These are phyloP conservation scores for Aspergillus sp. DNA, from an alignment of 2,329 filamentous ascomycete genomes.

Conservation along the genomic window DNA sequence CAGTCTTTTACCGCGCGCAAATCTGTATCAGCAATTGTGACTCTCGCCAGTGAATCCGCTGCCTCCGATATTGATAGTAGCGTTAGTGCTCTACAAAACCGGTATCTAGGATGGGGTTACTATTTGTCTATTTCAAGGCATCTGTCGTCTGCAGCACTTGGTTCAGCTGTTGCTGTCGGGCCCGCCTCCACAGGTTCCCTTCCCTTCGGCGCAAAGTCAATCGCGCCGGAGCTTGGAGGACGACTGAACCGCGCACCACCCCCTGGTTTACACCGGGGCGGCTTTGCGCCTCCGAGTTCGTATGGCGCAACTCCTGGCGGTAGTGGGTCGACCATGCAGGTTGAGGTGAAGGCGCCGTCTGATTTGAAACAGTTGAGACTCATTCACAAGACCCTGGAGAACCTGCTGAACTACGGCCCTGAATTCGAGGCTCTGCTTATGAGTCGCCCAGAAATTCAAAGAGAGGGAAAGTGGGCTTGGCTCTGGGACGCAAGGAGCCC, in stretches of 20 bases:
- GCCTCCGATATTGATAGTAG: constrained; percentile 79
- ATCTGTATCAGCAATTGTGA: constrained; percentile 75
- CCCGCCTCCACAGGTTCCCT: constrained; percentile 56
- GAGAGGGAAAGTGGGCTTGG: constrained; percentile 90
- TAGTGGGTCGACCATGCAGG: constrained; percentile 57
- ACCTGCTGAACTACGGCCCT: constrained; percentile 73
- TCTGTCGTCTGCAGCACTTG: constrained; percentile 73
- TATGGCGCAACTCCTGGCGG: constrained; percentile 55
- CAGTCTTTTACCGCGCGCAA: constrained; percentile 60
- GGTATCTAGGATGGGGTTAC: constrained; percentile 81
- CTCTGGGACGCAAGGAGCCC: constrained; percentile 80
- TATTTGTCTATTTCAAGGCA: constrained; percentile 78
- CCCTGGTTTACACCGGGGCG: constrained; percentile 54
- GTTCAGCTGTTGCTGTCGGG: constrained; percentile 50
- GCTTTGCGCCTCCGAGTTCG: constrained; percentile 75
- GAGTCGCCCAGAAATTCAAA: constrained; percentile 78
- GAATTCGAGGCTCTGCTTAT: constrained; percentile 92
- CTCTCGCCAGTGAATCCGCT: constrained; percentile 74
- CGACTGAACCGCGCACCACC: constrained; percentile 51
- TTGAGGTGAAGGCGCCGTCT: constrained; percentile 71
- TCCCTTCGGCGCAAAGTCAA: constrained; percentile 75
- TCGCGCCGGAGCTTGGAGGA: constrained; percentile 50
- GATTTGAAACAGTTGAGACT: constrained; percentile 77
- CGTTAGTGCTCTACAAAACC: constrained; percentile 76
- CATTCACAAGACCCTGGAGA: constrained; percentile 85